phyloP scores from a whole-genome alignment of 1,139 yeast species.

The Barnettozyma hawaiiensis region DNA sequence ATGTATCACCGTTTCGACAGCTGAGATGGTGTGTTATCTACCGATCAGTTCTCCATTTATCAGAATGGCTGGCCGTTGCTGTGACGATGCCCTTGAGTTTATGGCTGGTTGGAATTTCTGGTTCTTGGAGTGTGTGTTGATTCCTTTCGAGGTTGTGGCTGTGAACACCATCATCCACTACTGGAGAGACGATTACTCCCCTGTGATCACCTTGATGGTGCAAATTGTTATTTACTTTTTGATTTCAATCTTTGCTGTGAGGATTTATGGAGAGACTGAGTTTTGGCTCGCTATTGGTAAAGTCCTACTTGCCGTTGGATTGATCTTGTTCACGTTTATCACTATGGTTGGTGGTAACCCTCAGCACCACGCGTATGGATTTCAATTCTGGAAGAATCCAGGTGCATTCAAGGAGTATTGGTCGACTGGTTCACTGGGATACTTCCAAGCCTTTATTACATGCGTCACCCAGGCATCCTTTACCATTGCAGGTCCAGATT shows the following conservation, averaged over 20 bases:
- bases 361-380: conserved; percentile 56
- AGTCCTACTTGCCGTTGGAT: conserved; percentile 63
- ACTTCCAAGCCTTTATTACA: conserved; percentile 65
- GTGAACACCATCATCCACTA: conserved; percentile 73
- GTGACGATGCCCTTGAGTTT: conserved; percentile 67
- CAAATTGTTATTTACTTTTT: conserved; percentile 57
- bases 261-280: conserved; percentile 70
- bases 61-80: conserved; percentile 48
- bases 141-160: conserved; percentile 79
- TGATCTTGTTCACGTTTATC: conserved; percentile 65
- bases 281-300: conserved; percentile 78
- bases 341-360: conserved; percentile 89
- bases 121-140: conserved; percentile 67
- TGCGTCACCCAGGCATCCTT: conserved; percentile 58
- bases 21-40: conserved; percentile 77
- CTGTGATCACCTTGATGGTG: conserved; percentile 57
- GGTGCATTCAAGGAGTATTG: conserved; percentile 52
- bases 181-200: conserved; percentile 72
- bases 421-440: conserved; percentile 54
- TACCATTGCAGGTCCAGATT: conserved; percentile 82
- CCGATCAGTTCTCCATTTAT: conserved; percentile 69
- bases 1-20: conserved; percentile 64
- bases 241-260: conserved; percentile 69
- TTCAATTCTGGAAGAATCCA: conserved; percentile 55
- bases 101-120: conserved; percentile 81